Base-by-base conservation (phyloP, 1,284 basidiomycete genomes). In the Ustilago nuda region DNA sequence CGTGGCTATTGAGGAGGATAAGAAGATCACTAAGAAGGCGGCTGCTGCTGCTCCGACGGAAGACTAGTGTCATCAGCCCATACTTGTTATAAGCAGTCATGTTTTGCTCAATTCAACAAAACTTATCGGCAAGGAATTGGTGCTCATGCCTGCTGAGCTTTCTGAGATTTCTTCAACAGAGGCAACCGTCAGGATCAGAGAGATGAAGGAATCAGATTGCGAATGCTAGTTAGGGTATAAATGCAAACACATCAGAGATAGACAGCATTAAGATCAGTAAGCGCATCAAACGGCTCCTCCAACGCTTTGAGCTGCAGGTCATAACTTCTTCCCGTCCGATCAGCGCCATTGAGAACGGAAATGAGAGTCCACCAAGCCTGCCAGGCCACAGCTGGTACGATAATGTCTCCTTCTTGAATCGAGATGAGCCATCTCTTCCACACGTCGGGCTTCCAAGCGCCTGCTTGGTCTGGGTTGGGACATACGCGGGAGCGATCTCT, bases 361-460 rank as follows among this genome's bases (percentile, higher is more conserved):
- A 85, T 83, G 50, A 84, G 66, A 23, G 82, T 81, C 83, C 83
- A 85, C 83, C 83, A 85, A 0, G 83, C 83, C 70, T 85, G 83
- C 80, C 78, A 83, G 9, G 74, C 64, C 9, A 85, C 66, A 2
- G 82, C 80, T 1, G 80, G 81, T 43, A 75, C 72, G 27, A 84
- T 73, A 32, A 84, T 79, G 19, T 83, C 65, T 15, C 82, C 82
- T 45, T 78, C 81, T 0, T 55, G 39, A 15, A 84, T 64, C 33
- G 64, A 61, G 4, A 52, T 48, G 30, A 84, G 76, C 82, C 82
- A 84, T 12, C 51, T 41, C 36, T 65, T 66, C 83, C 83, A 85
- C 32, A 48, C 61, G n/a, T 58, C 45, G 6, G 77, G 57, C 41
- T 68, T 59, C 77, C 81, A 84, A 1, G 72, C 75, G 4, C 83